phyloP scores from a whole-genome alignment of 192 early-diverging fungal genomes.

The Glomus cerebriforme region DNA sequence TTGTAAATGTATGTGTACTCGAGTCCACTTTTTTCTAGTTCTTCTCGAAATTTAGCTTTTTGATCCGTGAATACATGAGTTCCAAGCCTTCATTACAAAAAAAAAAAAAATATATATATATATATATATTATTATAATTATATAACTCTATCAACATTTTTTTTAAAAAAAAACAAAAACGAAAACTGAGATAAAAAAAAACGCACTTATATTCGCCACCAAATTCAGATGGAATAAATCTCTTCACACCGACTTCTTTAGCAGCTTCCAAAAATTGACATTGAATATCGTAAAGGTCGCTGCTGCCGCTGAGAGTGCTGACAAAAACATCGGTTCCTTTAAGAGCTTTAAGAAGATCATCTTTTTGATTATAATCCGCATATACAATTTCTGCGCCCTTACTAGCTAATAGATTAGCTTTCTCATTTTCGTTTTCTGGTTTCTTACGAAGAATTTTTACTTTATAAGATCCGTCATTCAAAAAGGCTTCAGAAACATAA shows the following conservation, averaged over 20 bases:
- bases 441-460: conserved; percentile 22
- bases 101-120: too few species aligned
- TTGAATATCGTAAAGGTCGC: neutral
- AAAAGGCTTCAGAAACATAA: conserved; percentile 14
- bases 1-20: too few species aligned
- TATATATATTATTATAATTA: too few species aligned
- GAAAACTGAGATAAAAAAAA: too few species aligned
- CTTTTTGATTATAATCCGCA: conserved; percentile 28
- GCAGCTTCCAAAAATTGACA: conserved; percentile 14
- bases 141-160: too few species aligned
- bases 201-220: neutral
- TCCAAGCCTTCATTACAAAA: too few species aligned
- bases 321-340: conserved; percentile 24
- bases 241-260: conserved; percentile 25
- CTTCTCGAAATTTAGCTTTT: too few species aligned
- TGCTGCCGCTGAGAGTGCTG: neutral
- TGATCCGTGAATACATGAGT: too few species aligned
- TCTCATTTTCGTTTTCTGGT: neutral
- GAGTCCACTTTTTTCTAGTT: too few species aligned
- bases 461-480: conserved; percentile 28
- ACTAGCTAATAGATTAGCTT: neutral
- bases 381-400: conserved; percentile 26
- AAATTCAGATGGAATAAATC: conserved; percentile 32
- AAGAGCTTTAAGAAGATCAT: conserved; percentile 29
- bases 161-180: too few species aligned